Base-by-base conservation (phyloP, 148 eudicot species). In the Cornus suecica region DNA sequence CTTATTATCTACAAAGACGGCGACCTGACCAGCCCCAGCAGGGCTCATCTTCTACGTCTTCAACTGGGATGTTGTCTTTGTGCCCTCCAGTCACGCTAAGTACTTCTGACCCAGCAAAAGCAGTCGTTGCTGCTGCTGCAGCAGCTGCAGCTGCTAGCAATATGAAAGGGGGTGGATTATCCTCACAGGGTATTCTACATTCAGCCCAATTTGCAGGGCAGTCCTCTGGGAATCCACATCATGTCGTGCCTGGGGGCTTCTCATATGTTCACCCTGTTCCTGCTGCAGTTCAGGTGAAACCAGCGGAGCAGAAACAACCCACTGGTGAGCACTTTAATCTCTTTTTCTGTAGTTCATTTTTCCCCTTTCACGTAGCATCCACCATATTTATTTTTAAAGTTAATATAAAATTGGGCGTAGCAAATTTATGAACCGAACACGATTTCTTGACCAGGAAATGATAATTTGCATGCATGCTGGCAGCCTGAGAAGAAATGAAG, bases 281-380 rank as follows among this genome's bases (percentile, higher is more conserved):
- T 10, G 65, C 89, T 15, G 83, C 82, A 1, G 91, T 87, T 74
- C 95, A 81, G 73, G 88, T 78, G 84, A 93, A 91, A 76, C 87
- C 90, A 4, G 79, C 94, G 1, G 99, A 95, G 83, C 99, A 91
- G 81, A 95, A 92, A 78, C 97, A 95, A 73, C 93, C 97, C 69
- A 89, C 91, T 73, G 97, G 99, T 91, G 83, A 91, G 93, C 91
- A 80, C 67, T 77, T 51, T 13, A 25, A 48, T 61, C 37, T 41
- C 32, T 8, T 58, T 9, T 65, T 62, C 37, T 42, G 37, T 66
- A 52, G 65, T 63, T 9, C 4, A 31, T 41, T 69, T 71, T 66
- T 29, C 7, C 8, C 1, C 41, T 23, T 30, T 23, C n/a, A 45
- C 24, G 15, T 24, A 42, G 29, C 37, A 27, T 20, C 78, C 73